Conservation (phyloP, 176 grass and related monocot genomes). For the Sorghum bicolor region Sorghum_bicolor_NCBIv3 NC_012873.2:5416001-5416500, state of each 20-base stretch:
- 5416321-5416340: background rate
- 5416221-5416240: background rate
- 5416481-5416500: background rate
- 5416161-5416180: background rate
- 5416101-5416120: background rate
- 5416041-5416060: background rate
- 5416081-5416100: background rate
- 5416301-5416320: background rate
- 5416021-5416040: constrained; percentile 27
- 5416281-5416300: background rate
- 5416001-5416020: constrained; percentile 41
- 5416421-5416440: background rate
- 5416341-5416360: background rate
- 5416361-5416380: background rate
- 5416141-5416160: background rate
- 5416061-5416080: constrained; percentile 20
- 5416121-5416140: background rate
- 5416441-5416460: background rate
- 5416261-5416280: constrained; percentile 2
- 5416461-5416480: background rate
- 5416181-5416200: constrained; percentile 37
- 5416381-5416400: no score
- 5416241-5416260: constrained; percentile 34
- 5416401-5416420: no score
- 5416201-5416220: constrained; percentile 50